phyloP scores from a whole-genome alignment of 306 rosid species.

The Cicer cuneatum region DNA sequence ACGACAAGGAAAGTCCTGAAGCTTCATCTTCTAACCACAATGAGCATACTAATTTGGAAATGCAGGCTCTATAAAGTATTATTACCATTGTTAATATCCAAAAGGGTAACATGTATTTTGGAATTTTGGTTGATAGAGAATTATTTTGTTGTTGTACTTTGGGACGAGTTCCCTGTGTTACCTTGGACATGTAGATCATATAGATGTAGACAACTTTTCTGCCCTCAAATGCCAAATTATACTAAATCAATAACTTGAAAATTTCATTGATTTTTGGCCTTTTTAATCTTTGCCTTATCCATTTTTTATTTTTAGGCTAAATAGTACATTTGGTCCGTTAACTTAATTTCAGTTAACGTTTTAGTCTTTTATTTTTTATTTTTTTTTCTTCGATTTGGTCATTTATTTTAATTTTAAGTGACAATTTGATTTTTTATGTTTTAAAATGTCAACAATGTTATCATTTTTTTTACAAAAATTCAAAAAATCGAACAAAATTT shows the following conservation, averaged over 20 bases:
- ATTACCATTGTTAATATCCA: conserved; percentile 11
- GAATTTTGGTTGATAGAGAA: conserved; percentile 40
- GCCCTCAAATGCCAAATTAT: neutral
- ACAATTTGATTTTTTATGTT: too few species aligned
- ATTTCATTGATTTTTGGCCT: neutral
- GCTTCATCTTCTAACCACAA: conserved; percentile 49
- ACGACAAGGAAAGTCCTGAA: conserved; percentile 50
- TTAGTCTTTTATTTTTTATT: too few species aligned
- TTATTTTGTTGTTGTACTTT: neutral
- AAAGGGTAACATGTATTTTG: conserved; percentile 29
- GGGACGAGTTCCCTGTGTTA: conserved; percentile 11
- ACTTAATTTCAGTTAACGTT: too few species aligned
- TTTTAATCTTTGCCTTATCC: neutral
- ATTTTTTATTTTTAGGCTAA: too few species aligned
- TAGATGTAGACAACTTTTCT: conserved; percentile 2
- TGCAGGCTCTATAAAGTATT: conserved; percentile 66
- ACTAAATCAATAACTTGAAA: neutral
- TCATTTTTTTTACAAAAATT: too few species aligned
- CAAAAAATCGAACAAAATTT: too few species aligned
- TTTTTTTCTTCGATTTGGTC: too few species aligned
- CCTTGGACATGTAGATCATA: conserved; percentile 33
- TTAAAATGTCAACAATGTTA: too few species aligned
- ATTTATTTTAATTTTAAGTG: too few species aligned
- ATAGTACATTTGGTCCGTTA: too few species aligned
- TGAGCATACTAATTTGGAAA: conserved; percentile 66